Evolutionary conservation across 2,329 filamentous ascomycete species (phyloP).

Genomic region (Tolypocladium tundrense): DNA sequence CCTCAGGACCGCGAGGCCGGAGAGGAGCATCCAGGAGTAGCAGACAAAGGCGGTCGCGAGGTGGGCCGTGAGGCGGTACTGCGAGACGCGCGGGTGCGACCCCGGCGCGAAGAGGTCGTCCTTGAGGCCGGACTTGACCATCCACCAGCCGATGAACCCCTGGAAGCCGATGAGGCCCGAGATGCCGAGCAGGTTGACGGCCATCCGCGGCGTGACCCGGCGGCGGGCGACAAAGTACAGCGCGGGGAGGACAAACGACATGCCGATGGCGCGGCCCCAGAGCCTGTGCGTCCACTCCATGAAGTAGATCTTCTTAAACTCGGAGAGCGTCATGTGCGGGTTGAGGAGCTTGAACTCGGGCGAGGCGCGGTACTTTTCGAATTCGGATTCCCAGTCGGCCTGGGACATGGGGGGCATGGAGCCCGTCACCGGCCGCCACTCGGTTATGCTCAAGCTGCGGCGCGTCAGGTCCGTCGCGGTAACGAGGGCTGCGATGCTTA

Average conservation of each 20-base stretch:
- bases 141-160: constrained; percentile 97
- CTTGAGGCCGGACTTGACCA: constrained; percentile 94
- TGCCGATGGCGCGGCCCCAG: constrained; percentile 85
- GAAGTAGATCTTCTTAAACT: constrained; percentile 98
- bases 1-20: constrained; percentile 75
- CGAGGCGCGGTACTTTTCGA: constrained; percentile 81
- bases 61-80: constrained; percentile 87
- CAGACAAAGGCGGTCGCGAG: constrained; percentile 84
- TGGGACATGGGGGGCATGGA: constrained; percentile 71
- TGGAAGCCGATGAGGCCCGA: constrained; percentile 87
- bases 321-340: constrained; percentile 79
- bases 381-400: constrained; percentile 85
- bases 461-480: neutral
- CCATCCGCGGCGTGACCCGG: constrained; percentile 69
- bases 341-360: constrained; percentile 92
- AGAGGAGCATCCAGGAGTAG: constrained; percentile 90
- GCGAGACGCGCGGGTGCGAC: constrained; percentile 82
- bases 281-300: constrained; percentile 98
- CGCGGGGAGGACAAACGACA: constrained; percentile 82
- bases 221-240: constrained; percentile 77
- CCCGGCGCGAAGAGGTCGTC: constrained; percentile 92
- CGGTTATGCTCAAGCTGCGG: constrained; percentile 82
- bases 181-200: constrained; percentile 69
- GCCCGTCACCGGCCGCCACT: constrained; percentile 96
- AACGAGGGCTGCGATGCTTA: constrained; percentile 30